Conservation (phyloP, 192 early-diverging fungal genomes). For the Powellomyces hirtus region DNA sequence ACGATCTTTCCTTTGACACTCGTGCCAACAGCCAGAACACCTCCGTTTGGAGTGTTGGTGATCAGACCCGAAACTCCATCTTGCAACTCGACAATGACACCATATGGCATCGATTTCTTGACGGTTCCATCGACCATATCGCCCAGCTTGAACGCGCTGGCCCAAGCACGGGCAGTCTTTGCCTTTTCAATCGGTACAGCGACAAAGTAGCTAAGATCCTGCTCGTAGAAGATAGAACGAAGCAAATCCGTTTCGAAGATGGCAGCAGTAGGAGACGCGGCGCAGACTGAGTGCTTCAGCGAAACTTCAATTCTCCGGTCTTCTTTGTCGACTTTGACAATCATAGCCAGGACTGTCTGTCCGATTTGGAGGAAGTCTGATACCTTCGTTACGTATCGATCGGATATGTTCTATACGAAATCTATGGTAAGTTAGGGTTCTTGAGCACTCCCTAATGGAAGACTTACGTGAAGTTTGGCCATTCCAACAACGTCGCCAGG, state of each 20-base stretch:
- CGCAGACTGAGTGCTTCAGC: conserved; percentile 62
- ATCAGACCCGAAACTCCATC: conserved; percentile 58
- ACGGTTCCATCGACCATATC: conserved; percentile 47
- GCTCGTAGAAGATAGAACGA: conserved; percentile 34
- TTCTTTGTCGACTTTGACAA: conserved; percentile 55
- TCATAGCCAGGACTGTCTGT: conserved; percentile 69
- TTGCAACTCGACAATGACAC: conserved; percentile 48
- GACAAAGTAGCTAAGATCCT: conserved; percentile 4
- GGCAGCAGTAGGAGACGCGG: background rate
- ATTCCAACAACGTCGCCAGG: conserved; percentile 55
- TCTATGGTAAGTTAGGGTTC: too few relatives aligned
- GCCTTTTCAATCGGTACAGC: background rate
- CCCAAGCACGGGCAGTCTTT: conserved; percentile 3
- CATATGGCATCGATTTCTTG: conserved; percentile 55
- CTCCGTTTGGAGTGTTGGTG: conserved; percentile 44
- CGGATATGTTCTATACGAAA: conserved; percentile 65
- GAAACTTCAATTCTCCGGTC: conserved; percentile 53
- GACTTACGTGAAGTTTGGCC: conserved; percentile 54
- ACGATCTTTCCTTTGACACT: conserved; percentile 58
- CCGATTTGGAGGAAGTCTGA: conserved; percentile 52
- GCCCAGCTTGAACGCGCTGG: conserved; percentile 35
- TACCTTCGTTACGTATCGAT: conserved; percentile 58
- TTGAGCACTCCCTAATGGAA: background rate
- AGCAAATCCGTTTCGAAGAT: conserved; percentile 27
- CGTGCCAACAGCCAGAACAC: conserved; percentile 38